phyloP scores from a whole-genome alignment of 495 filamentous ascomycete genomes.

The Penicillium psychrofluorescens region DNA sequence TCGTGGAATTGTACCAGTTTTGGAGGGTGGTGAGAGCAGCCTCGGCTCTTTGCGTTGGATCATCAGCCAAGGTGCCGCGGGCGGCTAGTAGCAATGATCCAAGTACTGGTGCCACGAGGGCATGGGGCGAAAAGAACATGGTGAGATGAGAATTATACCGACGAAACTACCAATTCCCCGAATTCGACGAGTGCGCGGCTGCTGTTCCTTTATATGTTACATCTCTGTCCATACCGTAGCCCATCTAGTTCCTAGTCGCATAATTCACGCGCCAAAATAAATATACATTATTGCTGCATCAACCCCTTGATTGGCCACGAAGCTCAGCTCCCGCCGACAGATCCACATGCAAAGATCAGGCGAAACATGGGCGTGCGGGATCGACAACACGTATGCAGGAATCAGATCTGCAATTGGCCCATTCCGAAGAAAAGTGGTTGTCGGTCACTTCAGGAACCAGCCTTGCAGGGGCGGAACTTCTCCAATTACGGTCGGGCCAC shows the following conservation, averaged over 20 bases:
- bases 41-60: constrained; percentile 29
- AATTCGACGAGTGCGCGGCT: too few relatives aligned
- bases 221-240: too few relatives aligned
- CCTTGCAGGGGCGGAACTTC: constrained; percentile 2
- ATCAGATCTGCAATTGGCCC: constrained; percentile 9
- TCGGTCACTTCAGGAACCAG: constrained; percentile 4
- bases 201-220: too few relatives aligned
- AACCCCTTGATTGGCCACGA: constrained; percentile 12
- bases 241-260: constrained; percentile 2
- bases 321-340: background rate
- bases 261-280: constrained; percentile 7
- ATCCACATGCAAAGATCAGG: background rate
- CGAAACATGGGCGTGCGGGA: background rate
- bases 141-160: background rate
- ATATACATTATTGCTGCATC: constrained; percentile 9
- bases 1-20: constrained; percentile 52
- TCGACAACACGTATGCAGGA: constrained; percentile 5
- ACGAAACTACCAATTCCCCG: background rate
- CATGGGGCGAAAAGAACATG: constrained; percentile 8
- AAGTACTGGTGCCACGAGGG: constrained; percentile 6
- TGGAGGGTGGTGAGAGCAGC: constrained; percentile 46
- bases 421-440: background rate
- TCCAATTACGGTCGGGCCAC: constrained; percentile 3
- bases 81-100: constrained; percentile 1
- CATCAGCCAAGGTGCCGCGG: constrained; percentile 8